Conservation (phyloP, 1,284 basidiomycete genomes). For the Boletus albobrunnescens region DNA sequence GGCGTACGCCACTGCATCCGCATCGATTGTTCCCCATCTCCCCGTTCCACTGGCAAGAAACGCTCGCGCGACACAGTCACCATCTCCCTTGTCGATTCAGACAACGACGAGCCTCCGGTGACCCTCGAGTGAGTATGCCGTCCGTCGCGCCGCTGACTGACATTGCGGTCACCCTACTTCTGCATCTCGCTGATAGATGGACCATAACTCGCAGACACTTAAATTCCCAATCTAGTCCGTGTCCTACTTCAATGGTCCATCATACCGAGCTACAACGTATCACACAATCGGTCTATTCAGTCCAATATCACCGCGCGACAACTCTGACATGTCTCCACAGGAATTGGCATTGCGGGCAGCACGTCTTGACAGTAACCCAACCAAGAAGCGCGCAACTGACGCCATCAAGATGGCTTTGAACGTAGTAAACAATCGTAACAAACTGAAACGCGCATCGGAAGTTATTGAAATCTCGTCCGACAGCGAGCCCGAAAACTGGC, state of each 20-base stretch:
- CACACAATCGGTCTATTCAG: slow-evolving; percentile 22
- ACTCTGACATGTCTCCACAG: slow-evolving; percentile 18
- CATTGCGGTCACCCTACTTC: background rate
- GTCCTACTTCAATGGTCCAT: background rate
- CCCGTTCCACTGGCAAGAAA: slow-evolving; percentile 11
- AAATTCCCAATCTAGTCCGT: background rate
- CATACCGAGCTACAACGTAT: slow-evolving; percentile 26
- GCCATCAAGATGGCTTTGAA: slow-evolving; percentile 18
- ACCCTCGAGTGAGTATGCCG: slow-evolving; percentile 7
- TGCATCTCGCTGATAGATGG: background rate
- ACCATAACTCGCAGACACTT: background rate
- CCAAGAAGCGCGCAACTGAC: slow-evolving; percentile 23
- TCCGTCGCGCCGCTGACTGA: background rate
- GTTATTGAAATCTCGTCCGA: slow-evolving; percentile 31
- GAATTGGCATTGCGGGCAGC: slow-evolving; percentile 22
- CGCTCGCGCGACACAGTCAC: slow-evolving; percentile 8
- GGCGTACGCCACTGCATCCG: slow-evolving; percentile 19
- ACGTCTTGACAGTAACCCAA: slow-evolving; percentile 6
- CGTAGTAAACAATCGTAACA: slow-evolving; percentile 2
- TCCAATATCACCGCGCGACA: background rate
- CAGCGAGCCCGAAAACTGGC: slow-evolving; percentile 25
- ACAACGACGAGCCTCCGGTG: slow-evolving; percentile 9
- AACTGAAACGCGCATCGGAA: slow-evolving; percentile 23
- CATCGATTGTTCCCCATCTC: slow-evolving; percentile 14
- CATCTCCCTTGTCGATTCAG: slow-evolving; percentile 21